Percentiles rank a stretch among this genome's conserved stretches.
These are phyloP conservation scores for Neodidymelliopsis sp. DNA, from an alignment of 2,329 filamentous ascomycete species.

Conservation along the genomic window DNA sequence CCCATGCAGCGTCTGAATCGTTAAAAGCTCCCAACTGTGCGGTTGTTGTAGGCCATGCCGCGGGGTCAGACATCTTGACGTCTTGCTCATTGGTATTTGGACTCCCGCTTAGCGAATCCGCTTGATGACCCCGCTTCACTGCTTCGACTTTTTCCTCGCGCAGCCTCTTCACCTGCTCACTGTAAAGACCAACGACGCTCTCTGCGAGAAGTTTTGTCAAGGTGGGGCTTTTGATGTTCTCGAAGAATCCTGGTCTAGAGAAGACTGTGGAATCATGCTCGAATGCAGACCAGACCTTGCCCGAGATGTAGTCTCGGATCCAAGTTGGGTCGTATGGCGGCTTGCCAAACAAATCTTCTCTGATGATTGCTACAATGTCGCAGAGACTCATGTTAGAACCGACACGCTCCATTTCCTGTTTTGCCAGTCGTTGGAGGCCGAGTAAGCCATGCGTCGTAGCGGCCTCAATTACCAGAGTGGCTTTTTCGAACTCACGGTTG, in stretches of 20 bases:
- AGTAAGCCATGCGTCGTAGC: background rate
- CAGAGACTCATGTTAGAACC: background rate
- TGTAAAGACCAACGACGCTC: constrained; percentile 3
- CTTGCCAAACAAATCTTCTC: background rate
- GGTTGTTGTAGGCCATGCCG: too few species aligned
- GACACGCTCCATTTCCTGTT: constrained; percentile 1
- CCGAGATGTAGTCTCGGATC: constrained; percentile 2
- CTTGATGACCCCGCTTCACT: too few species aligned
- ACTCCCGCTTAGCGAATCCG: too few species aligned
- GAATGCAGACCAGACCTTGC: constrained; percentile 5
- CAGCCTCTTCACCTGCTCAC: background rate
- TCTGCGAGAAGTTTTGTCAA: constrained; percentile 5
- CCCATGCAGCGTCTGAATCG: too few species aligned
- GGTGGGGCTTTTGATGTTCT: background rate
- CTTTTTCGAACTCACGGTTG: constrained; percentile 4
- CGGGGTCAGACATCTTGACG: too few species aligned
- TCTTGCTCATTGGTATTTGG: too few species aligned
- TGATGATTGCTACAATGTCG: background rate
- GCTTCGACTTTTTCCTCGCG: background rate
- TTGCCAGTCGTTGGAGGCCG: constrained; percentile 5
- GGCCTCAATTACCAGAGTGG: background rate
- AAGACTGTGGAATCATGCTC: background rate
- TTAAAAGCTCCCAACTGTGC: too few species aligned
- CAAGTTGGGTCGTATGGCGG: background rate
- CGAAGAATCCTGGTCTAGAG: background rate